Evolutionary conservation across 163 green algal genomes (phyloP), one percentile per base, ranked within the genome.

Genomic region (Scenedesmus sp.): DNA sequence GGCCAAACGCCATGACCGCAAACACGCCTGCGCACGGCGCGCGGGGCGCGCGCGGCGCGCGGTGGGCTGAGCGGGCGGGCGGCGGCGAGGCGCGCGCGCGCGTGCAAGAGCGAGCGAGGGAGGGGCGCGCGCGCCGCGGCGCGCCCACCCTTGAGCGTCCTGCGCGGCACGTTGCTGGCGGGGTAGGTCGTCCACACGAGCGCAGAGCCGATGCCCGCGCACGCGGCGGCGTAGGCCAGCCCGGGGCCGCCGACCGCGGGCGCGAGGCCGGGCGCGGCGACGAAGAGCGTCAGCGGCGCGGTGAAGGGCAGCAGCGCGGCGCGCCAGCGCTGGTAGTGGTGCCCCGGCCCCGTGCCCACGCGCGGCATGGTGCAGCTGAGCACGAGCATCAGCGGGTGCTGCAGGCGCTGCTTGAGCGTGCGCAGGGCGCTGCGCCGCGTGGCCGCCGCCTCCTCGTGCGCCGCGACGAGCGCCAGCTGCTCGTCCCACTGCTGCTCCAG

Each of bases 1-100:
- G 77, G 2, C 74, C 39, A 45, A 93, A 88, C 6, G 84, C 65
- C 17, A 90, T 56, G 3, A 75, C 76, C 0, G 88, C 86, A 78
- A 86, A 86, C 1, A 86, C 51, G 42, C 75, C 85, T 90, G 82
- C 64, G 28, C 17, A 39, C 20, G n/a, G 18, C 29, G 20, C 31
- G 9, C 4, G 6, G 22, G 60, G 36, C 6, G 33, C 33, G 22
- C n/a, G n/a, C n/a, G n/a, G n/a, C n/a, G n/a, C n/a, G n/a, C n/a
- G n/a, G n/a, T n/a, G n/a, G n/a, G n/a, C n/a, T n/a, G n/a, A n/a
- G n/a, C n/a, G n/a, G n/a, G n/a, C n/a, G n/a, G n/a, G n/a, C n/a
- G n/a, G n/a, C n/a, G n/a, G n/a, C n/a, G n/a, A n/a, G n/a, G n/a
- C n/a, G n/a, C n/a, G n/a, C n/a, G n/a, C n/a, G n/a, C n/a, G n/a